Evolutionary conservation across 2,329 filamentous ascomycete species (phyloP).

Genomic region (Phyllosticta citribraziliensis): DNA sequence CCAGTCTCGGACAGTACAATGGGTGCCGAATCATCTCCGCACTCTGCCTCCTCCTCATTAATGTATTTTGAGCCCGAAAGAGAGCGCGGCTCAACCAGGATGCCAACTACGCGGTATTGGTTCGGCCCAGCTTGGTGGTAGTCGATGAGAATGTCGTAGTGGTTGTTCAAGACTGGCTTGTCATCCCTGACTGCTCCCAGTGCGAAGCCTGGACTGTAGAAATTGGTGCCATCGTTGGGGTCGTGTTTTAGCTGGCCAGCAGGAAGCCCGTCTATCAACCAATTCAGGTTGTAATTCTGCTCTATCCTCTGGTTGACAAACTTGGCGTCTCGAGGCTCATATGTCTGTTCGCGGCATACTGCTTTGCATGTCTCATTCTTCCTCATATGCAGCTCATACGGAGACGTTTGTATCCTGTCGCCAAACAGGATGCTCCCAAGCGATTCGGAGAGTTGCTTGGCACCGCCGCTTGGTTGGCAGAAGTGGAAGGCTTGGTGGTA

Average conservation of each 20-base stretch:
- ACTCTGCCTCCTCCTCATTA: constrained; percentile 50
- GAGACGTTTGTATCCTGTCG: constrained; percentile 93
- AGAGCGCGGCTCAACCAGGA: constrained; percentile 76
- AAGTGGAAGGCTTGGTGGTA: constrained; percentile 84
- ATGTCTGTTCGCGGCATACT: constrained; percentile 60
- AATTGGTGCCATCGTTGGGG: constrained; percentile 62
- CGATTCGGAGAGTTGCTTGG: constrained; percentile 74
- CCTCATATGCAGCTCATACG: constrained; percentile 80
- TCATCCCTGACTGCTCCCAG: constrained; percentile 46
- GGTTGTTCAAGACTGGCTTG: constrained; percentile 69
- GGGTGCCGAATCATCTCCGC: constrained; percentile 42
- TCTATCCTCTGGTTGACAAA: constrained; percentile 78
- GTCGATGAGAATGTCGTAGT: constrained; percentile 89
- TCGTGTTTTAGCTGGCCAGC: constrained; percentile 78
- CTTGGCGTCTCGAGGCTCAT: constrained; percentile 54
- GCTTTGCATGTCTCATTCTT: constrained; percentile 79
- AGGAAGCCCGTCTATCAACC: constrained; percentile 88
- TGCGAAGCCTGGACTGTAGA: constrained; percentile 86
- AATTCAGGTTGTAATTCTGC: constrained; percentile 86
- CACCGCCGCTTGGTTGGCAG: constrained; percentile 68
- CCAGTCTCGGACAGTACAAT: constrained; percentile 56
- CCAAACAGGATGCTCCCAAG: constrained; percentile 95
- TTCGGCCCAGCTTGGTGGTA: constrained; percentile 71
- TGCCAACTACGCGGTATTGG: constrained; percentile 81
- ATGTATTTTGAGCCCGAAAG: constrained; percentile 46